Conservation (phyloP, 208 protist species). For the Acanthamoeba triangularis region DNA sequence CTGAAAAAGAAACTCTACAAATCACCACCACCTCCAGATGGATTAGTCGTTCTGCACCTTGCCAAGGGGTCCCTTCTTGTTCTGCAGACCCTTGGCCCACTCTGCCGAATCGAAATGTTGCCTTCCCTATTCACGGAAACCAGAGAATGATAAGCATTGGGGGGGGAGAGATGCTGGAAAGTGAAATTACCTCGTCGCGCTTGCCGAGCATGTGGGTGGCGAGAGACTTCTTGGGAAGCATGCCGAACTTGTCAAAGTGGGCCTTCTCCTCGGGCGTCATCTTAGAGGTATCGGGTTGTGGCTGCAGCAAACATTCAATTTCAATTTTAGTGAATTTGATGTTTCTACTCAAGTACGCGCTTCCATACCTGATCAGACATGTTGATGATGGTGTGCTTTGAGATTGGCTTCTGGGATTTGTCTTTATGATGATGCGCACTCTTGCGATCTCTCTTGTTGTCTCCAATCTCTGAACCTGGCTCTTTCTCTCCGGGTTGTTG, state of each 20-base stretch:
- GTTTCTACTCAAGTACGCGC: background rate
- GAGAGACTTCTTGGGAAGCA: constrained; percentile 72
- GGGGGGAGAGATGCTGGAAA: background rate
- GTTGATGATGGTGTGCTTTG: background rate
- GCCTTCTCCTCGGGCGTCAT: constrained; percentile 72
- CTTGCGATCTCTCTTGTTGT: background rate
- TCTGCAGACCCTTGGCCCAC: constrained; percentile 62
- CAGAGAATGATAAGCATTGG: no score
- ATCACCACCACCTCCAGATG: background rate
- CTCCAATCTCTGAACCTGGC: no score
- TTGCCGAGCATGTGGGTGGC: constrained; percentile 71
- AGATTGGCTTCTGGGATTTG: background rate
- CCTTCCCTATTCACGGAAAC: background rate
- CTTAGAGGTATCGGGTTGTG: constrained; percentile 4
- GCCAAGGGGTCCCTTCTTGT: constrained; percentile 72
- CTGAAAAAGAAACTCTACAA: background rate
- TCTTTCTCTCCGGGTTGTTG: no score
- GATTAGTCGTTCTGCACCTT: constrained; percentile 64
- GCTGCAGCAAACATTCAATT: background rate
- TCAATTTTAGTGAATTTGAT: background rate
- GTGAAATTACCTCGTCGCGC: background rate
- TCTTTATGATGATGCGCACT: constrained; percentile 8
- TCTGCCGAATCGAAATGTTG: constrained; percentile 75
- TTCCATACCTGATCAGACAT: background rate
- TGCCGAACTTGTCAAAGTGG: constrained; percentile 71